Base-by-base conservation (phyloP, 78 protist species). In the Polysphondylium violaceum region DNA sequence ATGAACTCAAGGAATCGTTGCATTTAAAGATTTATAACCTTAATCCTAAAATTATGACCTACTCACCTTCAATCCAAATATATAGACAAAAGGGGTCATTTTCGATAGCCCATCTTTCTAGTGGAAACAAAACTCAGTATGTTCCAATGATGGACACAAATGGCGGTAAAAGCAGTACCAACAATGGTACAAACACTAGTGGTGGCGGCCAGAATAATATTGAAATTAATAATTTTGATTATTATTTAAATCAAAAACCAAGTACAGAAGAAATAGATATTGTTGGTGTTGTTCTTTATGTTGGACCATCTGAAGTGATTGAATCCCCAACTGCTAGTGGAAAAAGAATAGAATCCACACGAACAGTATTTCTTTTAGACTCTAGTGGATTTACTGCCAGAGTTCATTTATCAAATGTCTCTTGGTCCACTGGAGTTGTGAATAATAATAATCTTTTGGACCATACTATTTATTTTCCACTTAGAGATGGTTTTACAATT, bases 351-450 rank as follows among this genome's bases (percentile, higher is more conserved):
- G 79, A 69, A 21, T 36, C 9, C 11, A 5, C 43, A 3, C 51
- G 63, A 50, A 3, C 3, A 4, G 1, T 83, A 0, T 83, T 7
- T 47, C 6, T 83, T 29, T 17, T 43, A 1, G 91, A 83, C 43
- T 2, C 1, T 8, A 27, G 61, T 41, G 79, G 79, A 3, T 58
- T 29, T n/a, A 83, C 69, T 55, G 91, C 78, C 4, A 83, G 36
- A 43, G 25, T 83, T 19, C 23, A 3, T 43, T 17, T 83, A 17
- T 11, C 50, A 19, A 51, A 43, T 44, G 47, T 47, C 16, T 29
- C 69, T 6, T 83, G 71, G 68, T 3, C 25, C 0, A 74, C 44
- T 25, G 68, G 68, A 7, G 14, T 23, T 16, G 17, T 21, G 14
- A 56, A 43, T 51, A 27, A 16, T 36, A 56, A 29, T 56, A 31